Conservation (phyloP, 1,284 basidiomycete genomes). For the Crepidotus sp. region DNA sequence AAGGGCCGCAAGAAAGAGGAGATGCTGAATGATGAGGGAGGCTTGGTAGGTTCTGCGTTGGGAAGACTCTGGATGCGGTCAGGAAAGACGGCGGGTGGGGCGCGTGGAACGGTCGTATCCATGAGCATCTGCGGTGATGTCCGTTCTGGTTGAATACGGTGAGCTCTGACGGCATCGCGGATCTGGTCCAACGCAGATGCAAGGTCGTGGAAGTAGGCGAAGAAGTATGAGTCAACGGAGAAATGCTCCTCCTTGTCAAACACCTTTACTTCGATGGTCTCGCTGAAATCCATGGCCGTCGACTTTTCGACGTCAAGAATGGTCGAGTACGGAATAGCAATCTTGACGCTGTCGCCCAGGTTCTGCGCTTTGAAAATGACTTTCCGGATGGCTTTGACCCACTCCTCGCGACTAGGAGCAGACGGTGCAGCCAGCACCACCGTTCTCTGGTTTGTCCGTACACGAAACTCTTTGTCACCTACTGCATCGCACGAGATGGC, state of each 20-base stretch:
- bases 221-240: constrained; percentile 85
- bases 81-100: constrained; percentile 23
- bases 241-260: constrained; percentile 74
- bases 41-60: constrained; percentile 25
- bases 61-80: constrained; percentile 35
- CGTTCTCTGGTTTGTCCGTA: constrained; percentile 74
- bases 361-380: constrained; percentile 94
- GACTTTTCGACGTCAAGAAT: constrained; percentile 86
- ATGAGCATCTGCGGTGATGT: constrained; percentile 41
- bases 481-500: constrained; percentile 78
- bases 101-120: constrained; percentile 55
- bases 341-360: constrained; percentile 92
- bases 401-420: constrained; percentile 74
- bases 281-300: constrained; percentile 85
- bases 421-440: constrained; percentile 74
- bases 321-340: constrained; percentile 87
- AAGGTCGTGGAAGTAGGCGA: constrained; percentile 84
- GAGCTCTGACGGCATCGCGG: constrained; percentile 57
- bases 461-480: constrained; percentile 65
- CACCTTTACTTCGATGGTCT: constrained; percentile 89
- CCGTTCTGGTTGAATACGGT: constrained; percentile 36
- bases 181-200: constrained; percentile 71
- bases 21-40: constrained; percentile 46
- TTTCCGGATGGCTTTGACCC: constrained; percentile 88
- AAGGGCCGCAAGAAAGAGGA: constrained; percentile 57